Conservation (phyloP, 2,329 filamentous ascomycete genomes). For the Fusarium aywerte region DNA sequence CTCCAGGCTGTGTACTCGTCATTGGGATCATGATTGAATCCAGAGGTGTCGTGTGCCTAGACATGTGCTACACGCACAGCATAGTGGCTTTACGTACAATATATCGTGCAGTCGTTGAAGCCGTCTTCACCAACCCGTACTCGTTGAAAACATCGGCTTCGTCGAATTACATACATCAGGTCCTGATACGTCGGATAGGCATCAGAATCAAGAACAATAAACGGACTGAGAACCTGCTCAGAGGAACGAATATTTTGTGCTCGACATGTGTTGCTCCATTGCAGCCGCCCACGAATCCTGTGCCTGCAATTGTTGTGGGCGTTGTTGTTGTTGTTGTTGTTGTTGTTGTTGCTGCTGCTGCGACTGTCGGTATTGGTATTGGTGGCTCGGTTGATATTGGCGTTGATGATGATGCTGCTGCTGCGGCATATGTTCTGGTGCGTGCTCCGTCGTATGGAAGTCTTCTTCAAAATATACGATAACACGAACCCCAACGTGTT, state of each 20-base stretch:
- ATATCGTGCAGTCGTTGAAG: constrained; percentile 33
- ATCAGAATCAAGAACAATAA: constrained; percentile 22
- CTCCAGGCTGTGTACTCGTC: constrained; percentile 39
- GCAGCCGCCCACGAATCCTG: constrained; percentile 54
- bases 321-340: constrained; percentile 32
- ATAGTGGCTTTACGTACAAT: constrained; percentile 8
- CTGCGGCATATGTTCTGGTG: constrained; percentile 46
- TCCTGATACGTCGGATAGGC: neutral
- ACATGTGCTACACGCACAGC: neutral
- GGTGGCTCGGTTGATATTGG: constrained; percentile 30
- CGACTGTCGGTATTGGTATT: constrained; percentile 22
- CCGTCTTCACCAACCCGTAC: constrained; percentile 15
- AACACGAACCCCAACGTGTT: constrained; percentile 53
- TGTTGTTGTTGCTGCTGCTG: constrained; percentile 4
- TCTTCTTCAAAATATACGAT: constrained; percentile 58
- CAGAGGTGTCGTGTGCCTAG: constrained; percentile 8
- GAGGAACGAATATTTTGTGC: constrained; percentile 50
- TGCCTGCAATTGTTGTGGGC: constrained; percentile 36
- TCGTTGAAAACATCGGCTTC: constrained; percentile 23
- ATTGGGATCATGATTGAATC: constrained; percentile 21
- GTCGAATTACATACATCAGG: constrained; percentile 16
- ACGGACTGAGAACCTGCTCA: constrained; percentile 41
- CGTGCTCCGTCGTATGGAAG: constrained; percentile 55
- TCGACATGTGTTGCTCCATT: constrained; percentile 45
- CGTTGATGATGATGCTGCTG: constrained; percentile 28